Percentiles rank a stretch among this genome's conserved stretches.
Evolutionary conservation across 768 basidiomycete genomes (phyloP).

Genomic region (Albatrellus ellisii): DNA sequence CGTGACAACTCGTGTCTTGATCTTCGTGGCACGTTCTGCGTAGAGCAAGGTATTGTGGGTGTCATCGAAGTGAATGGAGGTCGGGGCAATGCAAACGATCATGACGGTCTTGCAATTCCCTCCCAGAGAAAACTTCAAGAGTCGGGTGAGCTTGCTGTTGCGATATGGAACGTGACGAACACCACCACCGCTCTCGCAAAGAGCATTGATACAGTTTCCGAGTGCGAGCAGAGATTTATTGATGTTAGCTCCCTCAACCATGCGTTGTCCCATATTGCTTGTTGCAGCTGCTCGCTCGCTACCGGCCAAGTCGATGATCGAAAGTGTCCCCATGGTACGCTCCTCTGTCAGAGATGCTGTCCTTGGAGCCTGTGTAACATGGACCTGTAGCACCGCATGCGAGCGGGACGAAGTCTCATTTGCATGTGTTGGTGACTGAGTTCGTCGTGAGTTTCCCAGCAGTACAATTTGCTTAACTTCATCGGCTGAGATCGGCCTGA

Average conservation of each 20-base stretch:
- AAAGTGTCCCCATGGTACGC: slow-evolving; percentile 79
- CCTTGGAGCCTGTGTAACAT: slow-evolving; percentile 76
- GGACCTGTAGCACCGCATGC: slow-evolving; percentile 94
- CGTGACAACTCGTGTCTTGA: slow-evolving; percentile 95
- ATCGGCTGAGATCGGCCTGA: slow-evolving; percentile 69
- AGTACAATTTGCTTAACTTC: slow-evolving; percentile 93
- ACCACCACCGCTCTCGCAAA: slow-evolving; percentile 87
- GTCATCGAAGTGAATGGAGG: slow-evolving; percentile 93
- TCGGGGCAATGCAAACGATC: slow-evolving; percentile 96
- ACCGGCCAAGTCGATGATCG: slow-evolving; percentile 96
- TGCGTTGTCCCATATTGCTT: slow-evolving; percentile 93
- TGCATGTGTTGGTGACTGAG: slow-evolving; percentile 90
- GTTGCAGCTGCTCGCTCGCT: slow-evolving; percentile 96
- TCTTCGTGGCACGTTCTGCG: slow-evolving; percentile 95
- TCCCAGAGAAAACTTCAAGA: slow-evolving; percentile 95
- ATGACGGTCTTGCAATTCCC: slow-evolving; percentile 99
- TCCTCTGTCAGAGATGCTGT: slow-evolving; percentile 78
- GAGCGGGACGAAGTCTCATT: slow-evolving; percentile 96
- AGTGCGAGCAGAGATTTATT: slow-evolving; percentile 97
- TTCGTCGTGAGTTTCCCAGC: slow-evolving; percentile 76
- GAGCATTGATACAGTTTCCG: slow-evolving; percentile 96
- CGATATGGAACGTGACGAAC: slow-evolving; percentile 90
- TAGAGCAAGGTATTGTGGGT: slow-evolving; percentile 97
- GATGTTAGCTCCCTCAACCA: slow-evolving; percentile 98
- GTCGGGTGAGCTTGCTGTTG: slow-evolving; percentile 94